Evolutionary conservation across 768 basidiomycete genomes (phyloP).

Genomic region (Pulveroboletus ravenelii): DNA sequence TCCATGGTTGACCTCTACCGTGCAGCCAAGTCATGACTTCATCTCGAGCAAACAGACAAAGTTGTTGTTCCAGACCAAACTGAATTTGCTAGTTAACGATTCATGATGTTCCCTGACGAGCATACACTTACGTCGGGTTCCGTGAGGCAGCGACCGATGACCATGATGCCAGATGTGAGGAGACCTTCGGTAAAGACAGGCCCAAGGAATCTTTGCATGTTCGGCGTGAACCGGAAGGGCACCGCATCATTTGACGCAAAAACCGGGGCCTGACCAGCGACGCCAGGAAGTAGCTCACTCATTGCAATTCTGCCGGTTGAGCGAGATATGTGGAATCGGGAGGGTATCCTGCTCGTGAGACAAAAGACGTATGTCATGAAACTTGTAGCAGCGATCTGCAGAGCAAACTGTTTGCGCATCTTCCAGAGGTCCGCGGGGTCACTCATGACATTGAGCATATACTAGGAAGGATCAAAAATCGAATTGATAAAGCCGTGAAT

Average conservation of each 20-base stretch:
- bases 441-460: constrained; percentile 84
- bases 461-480: constrained; percentile 44
- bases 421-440: constrained; percentile 86
- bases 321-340: constrained; percentile 85
- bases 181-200: constrained; percentile 87
- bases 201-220: constrained; percentile 90
- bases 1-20: constrained; percentile 51
- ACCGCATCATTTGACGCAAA: constrained; percentile 82
- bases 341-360: constrained; percentile 76
- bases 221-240: constrained; percentile 96
- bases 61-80: constrained; percentile 90
- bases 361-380: constrained; percentile 91
- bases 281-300: constrained; percentile 85
- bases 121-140: constrained; percentile 72
- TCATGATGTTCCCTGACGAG: background rate
- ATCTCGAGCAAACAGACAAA: constrained; percentile 88
- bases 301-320: constrained; percentile 86
- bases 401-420: constrained; percentile 94
- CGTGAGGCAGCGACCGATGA: constrained; percentile 85
- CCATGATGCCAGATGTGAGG: constrained; percentile 80
- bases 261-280: constrained; percentile 45
- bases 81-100: constrained; percentile 27
- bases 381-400: constrained; percentile 80
- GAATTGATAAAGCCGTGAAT: background rate
- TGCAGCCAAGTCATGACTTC: constrained; percentile 80